Evolutionary conservation across 2,329 filamentous ascomycete species (phyloP), one percentile per base, ranked within the genome.

Genomic region (Talaromyces albobiverticillius): DNA sequence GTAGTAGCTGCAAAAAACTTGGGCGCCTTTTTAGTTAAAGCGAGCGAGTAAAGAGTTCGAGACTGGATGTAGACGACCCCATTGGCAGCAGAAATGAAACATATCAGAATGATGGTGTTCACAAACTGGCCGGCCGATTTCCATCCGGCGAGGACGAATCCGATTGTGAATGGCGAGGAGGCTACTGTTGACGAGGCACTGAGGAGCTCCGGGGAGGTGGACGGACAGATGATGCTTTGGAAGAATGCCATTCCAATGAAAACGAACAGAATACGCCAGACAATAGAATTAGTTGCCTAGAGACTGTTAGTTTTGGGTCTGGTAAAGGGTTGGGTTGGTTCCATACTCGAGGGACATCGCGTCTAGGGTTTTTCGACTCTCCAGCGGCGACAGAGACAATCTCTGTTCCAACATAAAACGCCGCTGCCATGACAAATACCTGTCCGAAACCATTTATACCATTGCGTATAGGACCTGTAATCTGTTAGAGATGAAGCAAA

Each of bases 11-110:
- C 42, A 22, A 45, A 45, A 18, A 45, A 45, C 2, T 2, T 13
- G 1, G 42, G 22, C 4, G 22, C 42, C 9, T 45, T 45, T 5
- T 26, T 5, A 3, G 4, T 45, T 13, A 45, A 16, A n/a, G 42
- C 42, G 2, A 45, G 42, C 4, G 42, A 49, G 14, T 49, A 49
- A 1, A 49, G 18, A 7, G 46, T 49, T n/a, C 46, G 46, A 23
- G 46, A 49, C 18, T 49, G 46, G 13, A 49, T 49, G 46, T 49
- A 49, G n/a, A 49, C 46, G 10, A 49, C 46, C 18, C 46, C 46
- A 20, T 49, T 49, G 7, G 46, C 46, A 38, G 46, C 46, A 4
- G 46, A 49, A 22, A 49, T 49, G 18, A 49, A 49, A 16, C 9
- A 9, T 8, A 38, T 36, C 4, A 49, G 46, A 38, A 49, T 49